phyloP scores from a whole-genome alignment of 129 eudicot species.

The Flaveria trinervia region DNA sequence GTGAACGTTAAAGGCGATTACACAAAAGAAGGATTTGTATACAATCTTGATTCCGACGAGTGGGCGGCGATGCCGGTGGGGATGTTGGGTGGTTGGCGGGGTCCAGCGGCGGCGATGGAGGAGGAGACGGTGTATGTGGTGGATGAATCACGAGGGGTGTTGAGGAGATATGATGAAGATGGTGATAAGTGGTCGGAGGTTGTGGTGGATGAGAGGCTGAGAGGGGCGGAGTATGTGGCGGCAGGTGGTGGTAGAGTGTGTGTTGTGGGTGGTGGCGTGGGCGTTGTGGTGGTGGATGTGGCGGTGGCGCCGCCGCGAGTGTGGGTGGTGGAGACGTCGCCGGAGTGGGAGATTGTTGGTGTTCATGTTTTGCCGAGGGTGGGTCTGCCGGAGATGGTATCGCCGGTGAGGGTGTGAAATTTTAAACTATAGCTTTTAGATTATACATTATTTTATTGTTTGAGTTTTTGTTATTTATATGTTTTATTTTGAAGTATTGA shows the following conservation, averaged over 20 bases:
- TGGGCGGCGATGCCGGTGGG: conserved; percentile 79
- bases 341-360: conserved; percentile 40
- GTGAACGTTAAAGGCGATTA: conserved; percentile 74
- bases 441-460: conserved; percentile 26
- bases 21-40: conserved; percentile 70
- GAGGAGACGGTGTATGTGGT: conserved; percentile 58
- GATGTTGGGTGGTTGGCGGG: conserved; percentile 80
- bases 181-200: conserved; percentile 56
- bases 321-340: conserved; percentile 55
- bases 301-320: conserved; percentile 40
- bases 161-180: conserved; percentile 52
- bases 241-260: conserved; percentile 71
- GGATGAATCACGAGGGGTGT: conserved; percentile 59
- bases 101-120: conserved; percentile 74
- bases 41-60: conserved; percentile 40
- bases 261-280: not conserved
- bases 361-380: conserved; percentile 77
- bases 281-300: conserved; percentile 76
- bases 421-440: conserved; percentile 32
- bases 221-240: conserved; percentile 59
- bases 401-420: conserved; percentile 18
- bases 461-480: too few relatives aligned
- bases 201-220: conserved; percentile 39
- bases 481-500: too few relatives aligned
- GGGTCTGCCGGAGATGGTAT: conserved; percentile 29